Evolutionary conservation across 2,329 filamentous ascomycete genomes (phyloP).

Genomic region (Ambrosiella beaveri): DNA sequence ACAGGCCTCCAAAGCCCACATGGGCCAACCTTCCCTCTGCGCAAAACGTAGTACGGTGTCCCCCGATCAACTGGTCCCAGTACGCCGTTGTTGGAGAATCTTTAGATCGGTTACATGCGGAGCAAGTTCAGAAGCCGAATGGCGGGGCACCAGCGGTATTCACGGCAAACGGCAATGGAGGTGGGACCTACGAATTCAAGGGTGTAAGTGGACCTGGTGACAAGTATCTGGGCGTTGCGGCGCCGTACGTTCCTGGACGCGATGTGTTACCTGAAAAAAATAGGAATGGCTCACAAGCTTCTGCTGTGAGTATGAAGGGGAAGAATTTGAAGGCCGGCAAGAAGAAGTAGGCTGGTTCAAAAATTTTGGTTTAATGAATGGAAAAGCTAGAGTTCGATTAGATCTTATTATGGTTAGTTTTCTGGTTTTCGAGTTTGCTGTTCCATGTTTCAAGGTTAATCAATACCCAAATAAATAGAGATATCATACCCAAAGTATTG

Average conservation of each 20-base stretch:
- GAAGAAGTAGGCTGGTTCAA: neutral
- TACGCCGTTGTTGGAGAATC: slow-evolving; percentile 68
- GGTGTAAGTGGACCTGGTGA: slow-evolving; percentile 21
- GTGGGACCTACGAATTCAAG: slow-evolving; percentile 30
- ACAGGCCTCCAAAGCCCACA: slow-evolving; percentile 17
- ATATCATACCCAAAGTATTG: neutral
- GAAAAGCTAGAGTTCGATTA: neutral
- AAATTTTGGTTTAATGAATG: neutral
- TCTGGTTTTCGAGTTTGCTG: neutral
- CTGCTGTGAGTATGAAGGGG: neutral
- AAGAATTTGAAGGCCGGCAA: slow-evolving; percentile 3
- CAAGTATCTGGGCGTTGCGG: slow-evolving; percentile 33
- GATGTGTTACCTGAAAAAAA: slow-evolving; percentile 29
- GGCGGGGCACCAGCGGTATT: slow-evolving; percentile 33
- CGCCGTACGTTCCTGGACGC: slow-evolving; percentile 36
- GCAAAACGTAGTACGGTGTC: slow-evolving; percentile 71
- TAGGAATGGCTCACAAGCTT: slow-evolving; percentile 14
- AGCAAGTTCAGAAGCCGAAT: slow-evolving; percentile 52
- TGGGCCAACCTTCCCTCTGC: slow-evolving; percentile 56
- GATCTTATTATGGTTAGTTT: neutral
- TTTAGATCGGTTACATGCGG: slow-evolving; percentile 67
- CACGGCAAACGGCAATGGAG: slow-evolving; percentile 16
- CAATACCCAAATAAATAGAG: no score
- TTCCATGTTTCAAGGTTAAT: no score
- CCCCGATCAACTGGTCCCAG: slow-evolving; percentile 85